Evolutionary conservation across 1,284 basidiomycete species (phyloP).

Genomic region (Hymenochaete sp.): DNA sequence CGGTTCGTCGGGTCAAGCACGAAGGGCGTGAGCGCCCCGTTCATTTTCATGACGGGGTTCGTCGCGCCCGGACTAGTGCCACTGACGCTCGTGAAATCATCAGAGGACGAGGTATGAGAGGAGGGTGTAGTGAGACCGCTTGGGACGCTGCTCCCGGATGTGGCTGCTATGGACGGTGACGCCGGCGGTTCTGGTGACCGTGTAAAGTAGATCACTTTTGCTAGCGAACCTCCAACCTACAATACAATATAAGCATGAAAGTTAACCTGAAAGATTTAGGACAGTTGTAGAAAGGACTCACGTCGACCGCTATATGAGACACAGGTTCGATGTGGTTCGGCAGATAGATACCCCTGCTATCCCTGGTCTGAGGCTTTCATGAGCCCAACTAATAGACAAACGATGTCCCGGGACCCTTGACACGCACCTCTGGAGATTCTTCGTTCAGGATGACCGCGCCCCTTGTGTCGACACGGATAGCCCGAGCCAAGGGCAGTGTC

Average conservation of each 20-base stretch:
- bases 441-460: slow-evolving; percentile 86
- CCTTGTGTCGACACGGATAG: slow-evolving; percentile 79
- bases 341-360: slow-evolving; percentile 91
- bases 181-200: slow-evolving; percentile 74
- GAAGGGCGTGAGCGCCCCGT: slow-evolving; percentile 77
- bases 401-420: slow-evolving; percentile 18
- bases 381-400: slow-evolving; percentile 10
- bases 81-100: slow-evolving; percentile 28
- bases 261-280: slow-evolving; percentile 9
- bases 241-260: background rate
- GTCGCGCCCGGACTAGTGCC: too few species aligned
- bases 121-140: slow-evolving; percentile 47
- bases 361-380: slow-evolving; percentile 55
- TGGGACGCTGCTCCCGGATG: slow-evolving; percentile 40
- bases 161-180: slow-evolving; percentile 56
- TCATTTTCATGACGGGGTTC: slow-evolving; percentile 29
- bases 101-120: slow-evolving; percentile 30
- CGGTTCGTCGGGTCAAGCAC: slow-evolving; percentile 46
- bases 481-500: slow-evolving; percentile 56
- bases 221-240: slow-evolving; percentile 93
- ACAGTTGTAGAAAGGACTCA: slow-evolving; percentile 37
- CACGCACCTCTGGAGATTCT: slow-evolving; percentile 81
- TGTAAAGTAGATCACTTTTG: slow-evolving; percentile 98
- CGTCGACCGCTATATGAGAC: slow-evolving; percentile 94
- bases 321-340: slow-evolving; percentile 94